Percentiles rank a stretch among this genome's conserved stretches.
phyloP scores from a whole-genome alignment of 306 rosid genomes.

The Castanea crenata region DNA sequence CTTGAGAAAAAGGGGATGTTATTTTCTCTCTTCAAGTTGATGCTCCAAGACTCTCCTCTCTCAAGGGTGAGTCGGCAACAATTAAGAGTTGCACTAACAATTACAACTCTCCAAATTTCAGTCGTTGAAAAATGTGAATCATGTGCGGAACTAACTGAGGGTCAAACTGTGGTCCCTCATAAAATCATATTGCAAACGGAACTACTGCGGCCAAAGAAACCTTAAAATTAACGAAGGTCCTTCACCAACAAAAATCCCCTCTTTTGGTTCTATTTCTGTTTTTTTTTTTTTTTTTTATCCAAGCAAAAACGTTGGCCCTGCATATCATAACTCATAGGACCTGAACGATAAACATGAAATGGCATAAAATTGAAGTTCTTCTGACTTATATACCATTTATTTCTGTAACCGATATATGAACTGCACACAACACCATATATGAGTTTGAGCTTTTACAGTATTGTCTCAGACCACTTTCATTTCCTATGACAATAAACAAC shows the following conservation, averaged over 20 bases:
- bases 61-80: too few species aligned
- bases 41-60: too few species aligned
- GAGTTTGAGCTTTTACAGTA: slow-evolving; percentile 77
- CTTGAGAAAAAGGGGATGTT: too few species aligned
- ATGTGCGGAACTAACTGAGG: background rate
- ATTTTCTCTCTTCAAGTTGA: too few species aligned
- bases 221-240: background rate
- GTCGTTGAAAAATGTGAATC: background rate
- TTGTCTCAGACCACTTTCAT: slow-evolving; percentile 66
- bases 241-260: background rate
- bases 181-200: background rate
- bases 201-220: slow-evolving; percentile 4
- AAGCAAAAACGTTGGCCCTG: slow-evolving; percentile 4
- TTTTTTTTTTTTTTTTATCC: background rate
- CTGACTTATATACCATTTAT: slow-evolving; percentile 50
- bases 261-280: background rate
- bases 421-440: slow-evolving; percentile 70
- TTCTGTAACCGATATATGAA: slow-evolving; percentile 45
- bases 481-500: slow-evolving; percentile 53
- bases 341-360: slow-evolving; percentile 23
- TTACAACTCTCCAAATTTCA: too few species aligned
- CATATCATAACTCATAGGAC: background rate
- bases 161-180: background rate
- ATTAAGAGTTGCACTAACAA: too few species aligned
- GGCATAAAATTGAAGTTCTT: slow-evolving; percentile 7